Base-by-base conservation (phyloP, 73 alveolate species). In the Paraurostyla sp. region DNA sequence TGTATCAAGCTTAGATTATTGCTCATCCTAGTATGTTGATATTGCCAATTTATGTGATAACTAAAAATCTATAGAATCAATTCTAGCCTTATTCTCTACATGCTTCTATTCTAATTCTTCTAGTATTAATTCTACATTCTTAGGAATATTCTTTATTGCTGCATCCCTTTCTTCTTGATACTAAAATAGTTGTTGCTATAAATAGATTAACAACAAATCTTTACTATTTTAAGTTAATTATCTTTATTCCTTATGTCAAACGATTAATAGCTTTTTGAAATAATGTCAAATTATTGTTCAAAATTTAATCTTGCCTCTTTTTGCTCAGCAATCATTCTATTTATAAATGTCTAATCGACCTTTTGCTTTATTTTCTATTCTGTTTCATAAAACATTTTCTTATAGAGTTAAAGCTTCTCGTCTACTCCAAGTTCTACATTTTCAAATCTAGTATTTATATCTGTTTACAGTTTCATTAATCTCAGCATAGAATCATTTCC, bases 111-210 rank as follows among this genome's bases (percentile, higher is more conserved):
- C 87, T 7, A 73, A 27, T 11, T 73, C 71, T 4, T 73, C 13
- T 35, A 73, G 35, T 0, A 73, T 27, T 0, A 33, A 6, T 23
- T 73, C 87, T 11, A 73, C 87, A 73, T 73, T 73, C 13, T 3
- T 6, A 30, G 87, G 87, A 3, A 73, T 33, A 18, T 50, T 45
- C 48, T 73, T 73, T 15, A 73, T 73, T 25, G 87, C 87, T 73
- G 7, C 22, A 25, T 73, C 87, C 46, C 87, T 73, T 16, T 73
- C 87, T 48, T 73, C 73, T 50, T 45, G 51, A 50, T 73, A 73
- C 42, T 73, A 30, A 30, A 73, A 48, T 27, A 73, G 71, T 23
- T 45, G 54, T 27, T 40, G 20, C 58, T 60, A 60, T 54, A 54
- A n/a, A n/a, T n/a, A n/a, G n/a, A n/a, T n/a, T n/a, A n/a, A n/a